Base-by-base conservation (phyloP, 2,329 filamentous ascomycete species). In the Fusarium sp. region DNA sequence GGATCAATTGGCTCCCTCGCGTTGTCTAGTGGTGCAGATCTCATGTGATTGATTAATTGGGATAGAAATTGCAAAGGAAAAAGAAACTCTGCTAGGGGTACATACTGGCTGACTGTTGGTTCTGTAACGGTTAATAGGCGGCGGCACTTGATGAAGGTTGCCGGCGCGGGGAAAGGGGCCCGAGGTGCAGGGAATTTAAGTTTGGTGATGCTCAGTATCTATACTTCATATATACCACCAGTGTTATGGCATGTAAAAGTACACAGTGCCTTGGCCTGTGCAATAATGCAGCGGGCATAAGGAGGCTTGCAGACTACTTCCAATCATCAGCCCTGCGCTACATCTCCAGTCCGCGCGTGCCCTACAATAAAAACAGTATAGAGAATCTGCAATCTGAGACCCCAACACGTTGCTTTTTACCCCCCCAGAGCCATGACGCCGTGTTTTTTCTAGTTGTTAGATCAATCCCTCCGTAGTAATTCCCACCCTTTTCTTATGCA, bases 311-410 rank as follows among this genome's bases (percentile, higher is more conserved):
- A 6, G 24, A 27, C 22, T 22, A 41, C 55, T 62, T 46, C 63
- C 63, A 66, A 67, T 66, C 63, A 66, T 45, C 24, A 40, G n/a
- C 48, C 54, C 15, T 41, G 47, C 44, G 66, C 48, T 70, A 62
- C 61, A 67, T 66, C 18, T 54, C 38, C 9, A 24, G 43, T 54
- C 51, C 32, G 48, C 55, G 41, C 45, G 34, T 56, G 44, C 48
- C 56, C 44, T 66, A 40, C 22, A 38, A 38, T 47, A n/a, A 38
- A n/a, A 38, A 7, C 34, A n/a, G 34, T 38, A 38, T 38, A 62
- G 48, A 41, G n/a, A 27, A 29, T 20, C 24, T 27, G n/a, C 18
- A 41, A 53, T 41, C 34, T 29, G 25, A 47, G 45, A 47, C 45
- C 18, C 44, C 25, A 20, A 5, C 45, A 29, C 45, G 8, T 47